Base-by-base conservation (phyloP, 257 asterid species). In the Ophiorrhiza pumila region DNA sequence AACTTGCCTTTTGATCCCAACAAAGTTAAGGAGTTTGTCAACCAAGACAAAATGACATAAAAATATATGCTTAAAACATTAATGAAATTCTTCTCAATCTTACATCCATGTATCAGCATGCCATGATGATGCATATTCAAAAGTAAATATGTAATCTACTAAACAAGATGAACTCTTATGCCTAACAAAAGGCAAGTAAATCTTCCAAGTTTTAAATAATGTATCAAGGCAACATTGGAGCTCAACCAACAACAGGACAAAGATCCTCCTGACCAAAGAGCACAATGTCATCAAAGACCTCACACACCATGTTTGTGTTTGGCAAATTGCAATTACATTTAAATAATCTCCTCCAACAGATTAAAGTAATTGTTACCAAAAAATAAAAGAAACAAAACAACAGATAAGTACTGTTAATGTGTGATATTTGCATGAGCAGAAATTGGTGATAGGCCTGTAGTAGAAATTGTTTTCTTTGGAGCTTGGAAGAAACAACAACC, bases 21-120 rank as follows among this genome's bases (percentile, higher is more conserved):
- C 49, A 43, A 46, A 46, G 20, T 46, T 65, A 78, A 76, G 18
- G 10, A 59, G 42, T 6, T n/a, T 53, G 13, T 53, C 59, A 31
- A 31, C 23, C 23, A 13, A 59, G 9, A 58, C 1, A 29, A 4
- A 14, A 58, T 46, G 41, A 58, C 8, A 8, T 8, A 23, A n/a
- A n/a, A 23, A 4, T 55, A 55, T 55, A 29, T 58, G 34, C 20
- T 58, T 58, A 4, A 0, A 1, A 29, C 2, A 12, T 15, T 29
- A 20, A 3, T 13, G 32, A 58, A 29, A 27, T 7, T 58, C 64
- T 58, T 29, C 22, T 58, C 41, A 14, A 11, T 46, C 20, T 46
- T 46, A 14, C 3, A 46, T 46, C 18, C 64, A 4, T 52, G 58
- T 17, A 58, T 58, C 64, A 58, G 20, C 34, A 27, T 29, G 17